These are phyloP conservation scores for Chalciporus sphaerocephalus DNA, from an alignment of 768 basidiomycete genomes.

Conservation along the genomic window DNA sequence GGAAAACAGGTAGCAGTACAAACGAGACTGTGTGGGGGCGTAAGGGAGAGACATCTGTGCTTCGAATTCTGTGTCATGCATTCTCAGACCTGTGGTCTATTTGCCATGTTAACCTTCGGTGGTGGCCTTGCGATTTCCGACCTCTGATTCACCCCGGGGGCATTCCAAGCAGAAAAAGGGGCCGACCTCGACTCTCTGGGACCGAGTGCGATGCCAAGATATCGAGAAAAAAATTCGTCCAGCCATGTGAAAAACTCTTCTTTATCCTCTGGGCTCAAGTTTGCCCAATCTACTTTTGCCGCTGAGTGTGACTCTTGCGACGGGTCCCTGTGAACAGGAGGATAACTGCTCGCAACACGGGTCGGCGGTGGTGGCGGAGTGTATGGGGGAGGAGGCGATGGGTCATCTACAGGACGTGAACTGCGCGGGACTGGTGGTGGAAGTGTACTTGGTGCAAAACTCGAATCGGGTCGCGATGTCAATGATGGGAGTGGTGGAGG, in stretches of 20 bases:
- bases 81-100: slow-evolving; percentile 16
- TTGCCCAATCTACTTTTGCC: slow-evolving; percentile 58
- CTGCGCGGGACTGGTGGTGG: slow-evolving; percentile 11
- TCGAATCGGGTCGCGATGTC: slow-evolving; percentile 21
- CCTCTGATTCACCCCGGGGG: neutral
- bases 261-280: slow-evolving; percentile 65
- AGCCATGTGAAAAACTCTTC: slow-evolving; percentile 72
- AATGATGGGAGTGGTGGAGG: slow-evolving; percentile 36
- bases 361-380: slow-evolving; percentile 26
- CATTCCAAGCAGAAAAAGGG: neutral
- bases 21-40: too few species aligned
- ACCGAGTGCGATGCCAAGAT: slow-evolving; percentile 28
- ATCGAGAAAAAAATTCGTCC: slow-evolving; percentile 71
- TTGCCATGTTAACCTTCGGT: slow-evolving; percentile 19
- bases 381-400: slow-evolving; percentile 11
- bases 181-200: slow-evolving; percentile 1
- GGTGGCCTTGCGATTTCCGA: slow-evolving; percentile 5
- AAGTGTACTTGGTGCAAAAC: slow-evolving; percentile 7
- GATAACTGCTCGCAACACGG: slow-evolving; percentile 25
- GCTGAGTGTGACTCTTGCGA: slow-evolving; percentile 1
- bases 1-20: too few species aligned
- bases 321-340: slow-evolving; percentile 9
- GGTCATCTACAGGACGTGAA: slow-evolving; percentile 12
- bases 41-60: slow-evolving; percentile 2
- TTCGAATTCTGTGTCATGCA: neutral